A percentile compares a stretch with the other conserved stretches of the same genome.
These are phyloP conservation scores for Rutstroemia sp. DNA, from an alignment of 2,329 filamentous ascomycete genomes.

Conservation along the genomic window DNA sequence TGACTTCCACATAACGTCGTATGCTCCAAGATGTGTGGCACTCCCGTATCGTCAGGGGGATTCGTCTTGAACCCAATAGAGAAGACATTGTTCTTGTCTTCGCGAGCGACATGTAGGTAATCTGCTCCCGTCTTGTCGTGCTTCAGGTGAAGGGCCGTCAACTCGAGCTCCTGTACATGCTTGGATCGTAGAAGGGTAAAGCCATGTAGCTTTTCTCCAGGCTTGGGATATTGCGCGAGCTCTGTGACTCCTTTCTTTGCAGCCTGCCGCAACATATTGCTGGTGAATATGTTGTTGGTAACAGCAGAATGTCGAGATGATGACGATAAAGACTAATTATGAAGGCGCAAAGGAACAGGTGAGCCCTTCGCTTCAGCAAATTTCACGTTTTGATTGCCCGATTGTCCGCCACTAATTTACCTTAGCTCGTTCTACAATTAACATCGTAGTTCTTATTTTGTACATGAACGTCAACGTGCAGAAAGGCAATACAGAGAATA, in stretches of 20 bases:
- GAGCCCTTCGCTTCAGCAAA: slow-evolving; percentile 7
- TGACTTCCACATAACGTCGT: slow-evolving; percentile 93
- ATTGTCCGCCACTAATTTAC: slow-evolving; percentile 3
- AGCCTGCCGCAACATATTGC: slow-evolving; percentile 43
- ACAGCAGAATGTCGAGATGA: neutral
- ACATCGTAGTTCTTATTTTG: slow-evolving; percentile 10
- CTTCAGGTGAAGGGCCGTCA: slow-evolving; percentile 82
- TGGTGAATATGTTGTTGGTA: neutral
- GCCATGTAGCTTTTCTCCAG: slow-evolving; percentile 82
- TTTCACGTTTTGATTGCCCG: slow-evolving; percentile 9
- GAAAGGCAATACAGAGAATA: slow-evolving; percentile 7
- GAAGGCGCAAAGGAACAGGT: neutral
- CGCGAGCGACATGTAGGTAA: slow-evolving; percentile 88
- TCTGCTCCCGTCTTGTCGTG: slow-evolving; percentile 96
- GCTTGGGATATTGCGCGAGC: slow-evolving; percentile 65
- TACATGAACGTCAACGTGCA: slow-evolving; percentile 6
- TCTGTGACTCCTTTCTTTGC: slow-evolving; percentile 59
- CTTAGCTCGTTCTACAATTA: slow-evolving; percentile 7
- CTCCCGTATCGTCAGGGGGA: slow-evolving; percentile 88
- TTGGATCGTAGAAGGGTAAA: slow-evolving; percentile 87
- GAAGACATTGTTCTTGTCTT: slow-evolving; percentile 99
- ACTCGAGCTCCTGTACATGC: slow-evolving; percentile 86
- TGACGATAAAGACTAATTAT: neutral
- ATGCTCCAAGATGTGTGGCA: slow-evolving; percentile 96
- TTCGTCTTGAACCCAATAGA: slow-evolving; percentile 99